Evolutionary conservation across 2,329 filamentous ascomycete genomes (phyloP).

Genomic region (Monosporascus sp.): DNA sequence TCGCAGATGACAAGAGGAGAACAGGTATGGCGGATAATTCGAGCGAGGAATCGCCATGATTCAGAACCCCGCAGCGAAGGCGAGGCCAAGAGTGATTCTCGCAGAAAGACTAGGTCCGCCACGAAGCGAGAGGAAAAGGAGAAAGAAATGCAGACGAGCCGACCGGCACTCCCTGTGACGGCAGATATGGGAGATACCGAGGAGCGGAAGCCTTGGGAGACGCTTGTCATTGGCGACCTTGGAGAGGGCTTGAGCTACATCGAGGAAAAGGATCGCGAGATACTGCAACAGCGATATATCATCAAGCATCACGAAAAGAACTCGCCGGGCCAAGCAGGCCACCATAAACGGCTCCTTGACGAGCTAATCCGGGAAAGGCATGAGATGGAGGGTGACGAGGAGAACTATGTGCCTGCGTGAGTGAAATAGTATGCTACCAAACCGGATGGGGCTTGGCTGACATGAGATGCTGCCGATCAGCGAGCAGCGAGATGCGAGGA

Average conservation of each 20-base stretch:
- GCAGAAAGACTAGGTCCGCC: not conserved
- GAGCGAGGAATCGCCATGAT: not conserved
- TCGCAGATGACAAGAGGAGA: no score
- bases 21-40: not conserved
- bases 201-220: constrained; percentile 20
- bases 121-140: constrained; percentile 1
- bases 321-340: constrained; percentile 15
- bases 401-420: constrained; percentile 27
- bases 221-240: constrained; percentile 30
- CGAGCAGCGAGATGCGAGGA: constrained; percentile 19
- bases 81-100: not conserved
- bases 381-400: constrained; percentile 25
- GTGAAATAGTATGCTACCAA: constrained; percentile 5
- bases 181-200: constrained; percentile 1
- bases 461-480: not conserved
- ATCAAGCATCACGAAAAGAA: constrained; percentile 18
- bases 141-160: not conserved
- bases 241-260: constrained; percentile 31
- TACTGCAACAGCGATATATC: constrained; percentile 30
- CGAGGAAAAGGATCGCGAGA: constrained; percentile 31
- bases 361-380: constrained; percentile 18
- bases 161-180: not conserved
- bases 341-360: constrained; percentile 18
- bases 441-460: not conserved
- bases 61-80: not conserved